Base-by-base conservation (phyloP, 129 eudicot genomes). In the Chrysanthemum lavandulifolium region DNA sequence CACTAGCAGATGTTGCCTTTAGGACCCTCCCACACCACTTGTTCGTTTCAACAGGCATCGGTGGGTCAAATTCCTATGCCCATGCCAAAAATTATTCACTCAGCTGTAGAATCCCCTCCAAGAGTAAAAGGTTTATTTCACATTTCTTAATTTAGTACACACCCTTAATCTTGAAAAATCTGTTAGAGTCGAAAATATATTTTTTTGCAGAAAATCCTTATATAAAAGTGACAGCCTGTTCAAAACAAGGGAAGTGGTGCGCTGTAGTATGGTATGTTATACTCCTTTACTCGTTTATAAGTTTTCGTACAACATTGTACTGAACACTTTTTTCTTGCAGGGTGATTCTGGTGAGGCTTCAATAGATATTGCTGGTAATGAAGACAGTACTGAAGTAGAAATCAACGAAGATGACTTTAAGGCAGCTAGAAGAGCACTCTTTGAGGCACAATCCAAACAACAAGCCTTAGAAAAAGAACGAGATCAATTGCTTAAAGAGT, bases 391-490 rank as follows among this genome's bases (percentile, higher is more conserved):
- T 54, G 29, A 76, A 56, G 19, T 73, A 63, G 82, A 76, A 50
- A 62, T 71, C 61, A 70, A 33, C 50, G 78, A 73, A 61, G 58
- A 50, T 59, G 81, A 73, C 60, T 70, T 85, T 14, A 75, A 65
- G 69, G 79, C 64, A 56, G 69, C 82, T 76, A 73, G 70, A 72
- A 73, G 36, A 53, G 84, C 86, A 31, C 86, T 68, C 60, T 50
- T 61, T 52, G 80, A 73, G 62, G 79, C 73, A 25, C 57, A 29
- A 58, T 67, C 81, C 43, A 84, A 72, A 74, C 74, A 73, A 65
- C 78, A 77, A 84, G 62, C 83, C 65, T 71, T 75, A 71, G 86
- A 85, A 48, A 81, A 73, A 14, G 84, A 85, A 76, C 75, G 84
- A 72, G 79, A 67, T 82, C 66, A 57, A 16, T 76, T 85, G 19